Conservation (phyloP, 73 alveolate species). For the Blepharisma stoltei region DNA sequence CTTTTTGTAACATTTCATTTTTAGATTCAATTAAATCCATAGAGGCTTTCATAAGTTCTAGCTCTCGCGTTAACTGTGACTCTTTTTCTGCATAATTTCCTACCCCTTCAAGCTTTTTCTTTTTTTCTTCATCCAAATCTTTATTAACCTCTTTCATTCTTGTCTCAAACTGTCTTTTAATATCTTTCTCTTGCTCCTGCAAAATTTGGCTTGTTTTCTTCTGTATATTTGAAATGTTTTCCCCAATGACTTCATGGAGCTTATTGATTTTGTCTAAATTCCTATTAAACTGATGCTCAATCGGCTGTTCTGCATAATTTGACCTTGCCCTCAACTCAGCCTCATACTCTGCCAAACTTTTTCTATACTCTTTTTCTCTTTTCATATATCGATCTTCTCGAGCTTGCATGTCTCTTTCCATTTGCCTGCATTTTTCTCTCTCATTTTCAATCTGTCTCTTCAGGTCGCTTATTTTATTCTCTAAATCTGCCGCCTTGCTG, state of each 20-base stretch:
- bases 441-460: slow-evolving; percentile 29
- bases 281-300: slow-evolving; percentile 38
- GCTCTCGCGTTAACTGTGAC: slow-evolving; percentile 58
- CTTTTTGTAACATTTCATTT: slow-evolving; percentile 56
- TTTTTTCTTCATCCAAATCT: slow-evolving; percentile 42
- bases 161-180: slow-evolving; percentile 49
- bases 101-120: slow-evolving; percentile 58
- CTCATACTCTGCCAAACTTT: slow-evolving; percentile 58
- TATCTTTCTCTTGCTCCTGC: slow-evolving; percentile 67
- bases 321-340: slow-evolving; percentile 60
- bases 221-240: slow-evolving; percentile 55
- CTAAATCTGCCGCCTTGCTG: not conserved
- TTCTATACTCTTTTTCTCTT: slow-evolving; percentile 71
- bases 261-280: slow-evolving; percentile 41
- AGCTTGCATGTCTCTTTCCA: slow-evolving; percentile 50
- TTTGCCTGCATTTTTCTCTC: slow-evolving; percentile 51
- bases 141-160: slow-evolving; percentile 5
- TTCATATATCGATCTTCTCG: slow-evolving; percentile 64
- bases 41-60: slow-evolving; percentile 58
- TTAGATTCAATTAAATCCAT: slow-evolving; percentile 66
- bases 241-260: slow-evolving; percentile 37
- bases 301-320: slow-evolving; percentile 53
- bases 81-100: slow-evolving; percentile 55
- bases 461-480: not conserved
- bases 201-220: slow-evolving; percentile 52